These are phyloP conservation scores for Blastobotrys proliferans DNA, from an alignment of 1,139 yeast genomes.

Conservation along the genomic window DNA sequence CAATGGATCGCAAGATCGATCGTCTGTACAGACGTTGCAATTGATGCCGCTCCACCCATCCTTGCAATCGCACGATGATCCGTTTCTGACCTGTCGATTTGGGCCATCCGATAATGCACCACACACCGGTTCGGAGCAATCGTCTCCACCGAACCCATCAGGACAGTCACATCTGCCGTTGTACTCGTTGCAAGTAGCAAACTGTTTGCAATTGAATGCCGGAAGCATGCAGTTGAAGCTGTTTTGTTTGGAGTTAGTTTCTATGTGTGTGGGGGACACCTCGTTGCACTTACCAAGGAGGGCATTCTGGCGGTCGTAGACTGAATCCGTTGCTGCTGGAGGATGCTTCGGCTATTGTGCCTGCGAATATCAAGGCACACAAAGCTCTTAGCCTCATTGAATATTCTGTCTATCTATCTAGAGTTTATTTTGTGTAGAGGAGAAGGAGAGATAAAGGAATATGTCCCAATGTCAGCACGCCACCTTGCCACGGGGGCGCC, in stretches of 20 bases:
- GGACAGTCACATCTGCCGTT: constrained; percentile 93
- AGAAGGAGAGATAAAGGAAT: too few species aligned
- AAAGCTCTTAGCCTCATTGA: too few species aligned
- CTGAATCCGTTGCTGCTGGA: constrained; percentile 7
- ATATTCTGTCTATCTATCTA: too few species aligned
- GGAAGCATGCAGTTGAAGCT: constrained; percentile 93
- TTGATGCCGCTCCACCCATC: constrained; percentile 93
- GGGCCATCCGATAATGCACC: constrained; percentile 67
- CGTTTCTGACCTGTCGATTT: constrained; percentile 60
- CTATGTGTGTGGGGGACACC: not conserved
- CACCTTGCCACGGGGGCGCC: too few species aligned
- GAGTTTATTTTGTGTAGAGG: too few species aligned
- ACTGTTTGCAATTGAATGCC: constrained; percentile 85
- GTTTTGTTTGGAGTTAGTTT: too few species aligned
- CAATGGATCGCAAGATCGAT: constrained; percentile 74
- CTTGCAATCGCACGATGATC: constrained; percentile 61
- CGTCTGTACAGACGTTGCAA: constrained; percentile 74
- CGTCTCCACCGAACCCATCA: constrained; percentile 90
- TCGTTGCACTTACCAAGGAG: constrained; percentile 28
- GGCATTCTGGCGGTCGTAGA: constrained; percentile 26
- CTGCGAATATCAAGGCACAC: too few species aligned
- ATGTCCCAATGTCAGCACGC: too few species aligned
- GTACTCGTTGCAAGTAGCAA: constrained; percentile 75
- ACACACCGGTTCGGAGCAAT: constrained; percentile 86
- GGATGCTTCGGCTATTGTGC: too few species aligned